phyloP scores from a whole-genome alignment of 108 stramenopile genomes.

The Skeletonema costatum region DNA sequence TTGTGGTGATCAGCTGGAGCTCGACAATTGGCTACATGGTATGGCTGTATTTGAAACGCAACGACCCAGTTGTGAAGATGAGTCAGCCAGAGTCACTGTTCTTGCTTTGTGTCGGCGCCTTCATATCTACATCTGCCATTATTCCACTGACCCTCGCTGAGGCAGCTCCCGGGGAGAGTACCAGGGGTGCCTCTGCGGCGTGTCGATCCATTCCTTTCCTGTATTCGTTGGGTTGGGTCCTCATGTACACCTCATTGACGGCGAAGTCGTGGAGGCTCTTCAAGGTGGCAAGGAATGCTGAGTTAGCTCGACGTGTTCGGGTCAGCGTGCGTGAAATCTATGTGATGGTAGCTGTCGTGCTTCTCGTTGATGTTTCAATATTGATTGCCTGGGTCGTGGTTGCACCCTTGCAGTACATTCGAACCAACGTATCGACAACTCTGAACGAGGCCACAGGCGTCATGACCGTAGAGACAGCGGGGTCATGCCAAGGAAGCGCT shows the following conservation, averaged over 20 bases:
- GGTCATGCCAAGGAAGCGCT: constrained; percentile 26
- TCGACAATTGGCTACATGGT: constrained; percentile 37
- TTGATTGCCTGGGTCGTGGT: constrained; percentile 41
- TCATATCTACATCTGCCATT: constrained; percentile 41
- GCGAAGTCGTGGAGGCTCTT: constrained; percentile 50
- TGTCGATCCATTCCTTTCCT: constrained; percentile 49
- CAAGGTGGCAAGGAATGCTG: constrained; percentile 14
- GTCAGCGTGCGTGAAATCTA: constrained; percentile 24
- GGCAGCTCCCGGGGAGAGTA: neutral
- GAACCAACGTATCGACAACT: constrained; percentile 5
- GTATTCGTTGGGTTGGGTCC: constrained; percentile 39
- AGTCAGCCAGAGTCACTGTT: constrained; percentile 50
- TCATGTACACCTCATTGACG: constrained; percentile 41
- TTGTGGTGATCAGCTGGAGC: constrained; percentile 38
- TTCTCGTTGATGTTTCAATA: constrained; percentile 36
- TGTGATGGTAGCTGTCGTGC: constrained; percentile 19
- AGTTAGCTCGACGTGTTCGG: neutral
- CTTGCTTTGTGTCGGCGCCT: constrained; percentile 50
- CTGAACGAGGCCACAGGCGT: constrained; percentile 32
- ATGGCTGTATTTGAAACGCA: constrained; percentile 38
- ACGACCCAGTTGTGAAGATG: constrained; percentile 46
- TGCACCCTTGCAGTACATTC: constrained; percentile 36
- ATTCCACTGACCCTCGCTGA: constrained; percentile 39
- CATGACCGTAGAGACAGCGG: constrained; percentile 41
- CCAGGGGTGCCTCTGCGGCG: constrained; percentile 24